Conservation (phyloP, 768 basidiomycete genomes). For the Hygrophoropsis aurantiaca region DNA sequence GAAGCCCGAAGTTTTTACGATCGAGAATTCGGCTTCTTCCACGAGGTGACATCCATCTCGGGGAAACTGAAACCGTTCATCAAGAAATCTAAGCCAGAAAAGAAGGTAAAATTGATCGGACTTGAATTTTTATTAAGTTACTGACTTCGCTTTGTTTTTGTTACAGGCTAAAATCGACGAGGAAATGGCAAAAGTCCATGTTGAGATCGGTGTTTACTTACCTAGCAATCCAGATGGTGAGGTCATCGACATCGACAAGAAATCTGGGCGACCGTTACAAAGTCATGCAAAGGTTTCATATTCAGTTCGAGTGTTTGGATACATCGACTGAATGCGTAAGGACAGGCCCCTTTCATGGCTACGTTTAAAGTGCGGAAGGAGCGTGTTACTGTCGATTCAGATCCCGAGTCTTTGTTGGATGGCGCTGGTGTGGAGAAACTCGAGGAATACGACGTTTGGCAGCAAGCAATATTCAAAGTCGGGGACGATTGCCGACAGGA, state of each 20-base stretch:
- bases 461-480: slow-evolving; percentile 99
- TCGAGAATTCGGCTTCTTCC: slow-evolving; percentile 93
- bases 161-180: slow-evolving; percentile 95
- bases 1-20: slow-evolving; percentile 88
- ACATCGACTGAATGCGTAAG: slow-evolving; percentile 7
- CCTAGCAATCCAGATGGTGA: slow-evolving; percentile 97
- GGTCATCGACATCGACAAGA: slow-evolving; percentile 96
- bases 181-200: slow-evolving; percentile 94
- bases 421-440: slow-evolving; percentile 57
- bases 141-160: slow-evolving; percentile 2
- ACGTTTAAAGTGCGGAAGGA: slow-evolving; percentile 98
- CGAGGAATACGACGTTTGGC: slow-evolving; percentile 87
- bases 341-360: slow-evolving; percentile 99
- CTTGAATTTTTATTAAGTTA: slow-evolving; percentile 2
- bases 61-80: slow-evolving; percentile 96
- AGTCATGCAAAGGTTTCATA: slow-evolving; percentile 99
- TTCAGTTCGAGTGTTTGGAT: too few species aligned
- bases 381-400: slow-evolving; percentile 58
- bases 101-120: slow-evolving; percentile 63
- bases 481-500: slow-evolving; percentile 99
- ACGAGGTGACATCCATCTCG: slow-evolving; percentile 96
- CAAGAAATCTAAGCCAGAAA: slow-evolving; percentile 92
- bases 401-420: slow-evolving; percentile 75
- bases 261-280: slow-evolving; percentile 93
- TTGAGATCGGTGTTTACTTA: slow-evolving; percentile 94